Evolutionary conservation across 306 rosid genomes (phyloP), one percentile per base, ranked within the genome.

Genomic region (Hippophae rhamnoides): DNA sequence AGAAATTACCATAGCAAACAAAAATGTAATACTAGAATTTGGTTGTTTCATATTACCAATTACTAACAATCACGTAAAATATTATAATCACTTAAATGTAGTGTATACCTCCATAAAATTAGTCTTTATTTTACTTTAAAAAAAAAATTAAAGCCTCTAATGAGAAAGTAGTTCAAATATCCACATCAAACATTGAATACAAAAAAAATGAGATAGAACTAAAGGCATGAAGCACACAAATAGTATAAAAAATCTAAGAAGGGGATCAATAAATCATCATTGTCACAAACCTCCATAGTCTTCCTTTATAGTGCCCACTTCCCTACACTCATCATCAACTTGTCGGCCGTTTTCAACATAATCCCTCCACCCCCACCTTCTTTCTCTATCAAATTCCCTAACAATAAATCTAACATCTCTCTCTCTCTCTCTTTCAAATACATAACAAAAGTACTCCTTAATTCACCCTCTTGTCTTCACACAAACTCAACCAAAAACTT

Each of bases 241-340:
- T 78, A 62, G 55, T 52, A 73, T 42, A 59, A 63, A 63, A 66
- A 58, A 73, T 79, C 68, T 10, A 59, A 50, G 55, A 64, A 70
- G 76, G 63, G 55, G 38, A 31, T 31, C 38, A 31, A 31, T 31
- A 3, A 31, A 75, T 81, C 70, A 87, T 87, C 55, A 76, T 56
- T 64, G 69, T 68, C 84, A 76, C 82, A 80, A 80, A 62, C 86
- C 78, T 83, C 81, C 95, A 79, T 71, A 47, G 62, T 44, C 76
- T 9, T 74, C 80, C 95, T 89, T 84, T 89, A 84, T 80, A 82
- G 79, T 74, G 72, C 47, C 74, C 70, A 56, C 53, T 72, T 60
- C 66, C 84, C 66, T 77, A 81, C 94, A 83, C 77, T 18, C 48
- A 84, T 84, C 62, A 86, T 90, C 88, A 81, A 85, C 74, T 65